Evolutionary conservation across 441 rosid genomes (phyloP).

Genomic region (Corymbia citriodora): DNA sequence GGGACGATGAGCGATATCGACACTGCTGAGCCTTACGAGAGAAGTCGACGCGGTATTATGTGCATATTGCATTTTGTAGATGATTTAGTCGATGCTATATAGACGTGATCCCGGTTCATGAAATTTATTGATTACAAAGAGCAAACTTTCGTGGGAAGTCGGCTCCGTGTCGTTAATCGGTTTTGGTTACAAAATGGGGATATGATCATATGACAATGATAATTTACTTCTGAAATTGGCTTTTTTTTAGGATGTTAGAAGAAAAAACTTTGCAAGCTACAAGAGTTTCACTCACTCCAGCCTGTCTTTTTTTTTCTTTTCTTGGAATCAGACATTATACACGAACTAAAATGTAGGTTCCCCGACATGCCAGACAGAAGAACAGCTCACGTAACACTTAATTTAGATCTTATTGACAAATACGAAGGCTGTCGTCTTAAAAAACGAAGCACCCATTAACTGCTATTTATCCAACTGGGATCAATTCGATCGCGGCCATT

Average conservation of each 20-base stretch:
- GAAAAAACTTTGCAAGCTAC: not conserved
- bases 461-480: not conserved
- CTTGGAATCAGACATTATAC: not conserved
- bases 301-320: not conserved
- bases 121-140: not conserved
- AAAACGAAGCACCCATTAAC: not conserved
- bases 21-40: rapidly evolving
- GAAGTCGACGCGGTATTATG: not conserved
- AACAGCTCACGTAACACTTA: not conserved
- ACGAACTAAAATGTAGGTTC: not conserved
- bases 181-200: not conserved
- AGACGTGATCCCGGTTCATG: not conserved
- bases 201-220: not conserved
- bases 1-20: not conserved
- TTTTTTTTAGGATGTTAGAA: not conserved
- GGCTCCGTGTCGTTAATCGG: not conserved
- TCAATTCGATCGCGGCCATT: not conserved
- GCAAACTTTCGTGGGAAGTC: not conserved
- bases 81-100: not conserved
- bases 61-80: not conserved
- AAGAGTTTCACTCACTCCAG: not conserved
- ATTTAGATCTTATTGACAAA: not conserved
- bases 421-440: not conserved
- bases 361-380: not conserved
- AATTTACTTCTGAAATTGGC: not conserved